phyloP scores from a whole-genome alignment of 352 stramenopile species.

The Phytophthora sansomeana region DNA sequence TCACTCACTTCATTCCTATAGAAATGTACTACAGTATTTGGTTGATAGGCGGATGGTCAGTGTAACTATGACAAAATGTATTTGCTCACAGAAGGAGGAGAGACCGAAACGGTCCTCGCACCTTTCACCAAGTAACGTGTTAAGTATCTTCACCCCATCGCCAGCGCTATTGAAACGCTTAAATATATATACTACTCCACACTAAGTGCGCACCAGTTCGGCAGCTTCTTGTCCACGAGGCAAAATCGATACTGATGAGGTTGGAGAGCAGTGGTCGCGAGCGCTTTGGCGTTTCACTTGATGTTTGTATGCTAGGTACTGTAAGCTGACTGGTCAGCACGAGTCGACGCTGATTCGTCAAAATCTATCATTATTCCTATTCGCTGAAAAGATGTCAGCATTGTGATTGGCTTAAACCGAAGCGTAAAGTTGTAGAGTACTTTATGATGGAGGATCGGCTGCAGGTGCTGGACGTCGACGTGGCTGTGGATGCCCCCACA shows the following conservation, averaged over 20 bases:
- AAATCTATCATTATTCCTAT: not conserved
- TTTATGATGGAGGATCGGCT: slow-evolving; percentile 32
- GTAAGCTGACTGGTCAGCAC: slow-evolving; percentile 22
- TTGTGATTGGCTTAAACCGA: not conserved
- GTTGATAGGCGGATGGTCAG: slow-evolving; percentile 59
- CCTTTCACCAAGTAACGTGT: slow-evolving; percentile 55
- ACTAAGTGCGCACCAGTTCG: not conserved
- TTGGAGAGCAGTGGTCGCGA: not conserved
- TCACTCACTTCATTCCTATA: not conserved
- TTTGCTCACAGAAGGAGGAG: slow-evolving; percentile 60
- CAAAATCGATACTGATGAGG: slow-evolving; percentile 28
- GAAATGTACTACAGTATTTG: not conserved
- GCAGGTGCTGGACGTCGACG: slow-evolving; percentile 26
- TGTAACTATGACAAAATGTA: slow-evolving; percentile 81
- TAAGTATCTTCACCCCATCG: slow-evolving; percentile 66
- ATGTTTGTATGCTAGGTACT: slow-evolving; percentile 8
- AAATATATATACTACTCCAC: not conserved
- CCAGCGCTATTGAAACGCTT: slow-evolving; percentile 7
- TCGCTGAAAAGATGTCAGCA: slow-evolving; percentile 4
- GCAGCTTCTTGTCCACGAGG: slow-evolving; percentile 2
- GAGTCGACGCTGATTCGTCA: slow-evolving; percentile 4
- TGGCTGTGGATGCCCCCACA: slow-evolving; percentile 22
- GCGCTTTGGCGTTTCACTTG: slow-evolving; percentile 3
- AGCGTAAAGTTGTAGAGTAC: not conserved
- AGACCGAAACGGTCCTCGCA: slow-evolving; percentile 55